phyloP scores from a whole-genome alignment of 257 asterid species.

The Capsicum chinense region DNA sequence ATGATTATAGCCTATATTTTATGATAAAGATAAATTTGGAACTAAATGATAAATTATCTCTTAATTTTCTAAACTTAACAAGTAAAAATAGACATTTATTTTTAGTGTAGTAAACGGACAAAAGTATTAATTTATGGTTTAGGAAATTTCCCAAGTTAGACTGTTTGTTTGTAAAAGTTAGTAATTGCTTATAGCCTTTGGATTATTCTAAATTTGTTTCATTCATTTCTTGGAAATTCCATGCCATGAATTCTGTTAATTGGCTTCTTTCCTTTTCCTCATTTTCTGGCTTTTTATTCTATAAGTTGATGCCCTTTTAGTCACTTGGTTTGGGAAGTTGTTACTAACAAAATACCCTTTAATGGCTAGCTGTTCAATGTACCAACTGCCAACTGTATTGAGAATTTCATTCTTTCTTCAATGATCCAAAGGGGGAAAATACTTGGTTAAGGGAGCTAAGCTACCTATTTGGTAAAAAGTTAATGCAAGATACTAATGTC shows the following conservation, averaged over 20 bases:
- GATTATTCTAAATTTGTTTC: constrained; percentile 19
- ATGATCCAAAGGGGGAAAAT: constrained; percentile 27
- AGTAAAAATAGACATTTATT: no score
- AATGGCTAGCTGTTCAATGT: constrained; percentile 9
- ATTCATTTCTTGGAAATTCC: neutral
- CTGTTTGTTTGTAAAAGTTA: constrained; percentile 10
- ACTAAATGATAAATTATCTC: no score
- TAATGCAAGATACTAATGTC: neutral
- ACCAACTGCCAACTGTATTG: constrained; percentile 19
- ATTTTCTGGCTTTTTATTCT: constrained; percentile 27
- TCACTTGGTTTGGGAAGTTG: constrained; percentile 15
- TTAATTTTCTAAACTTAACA: no score
- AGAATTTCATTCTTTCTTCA: constrained; percentile 19
- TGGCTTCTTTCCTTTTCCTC: constrained; percentile 11
- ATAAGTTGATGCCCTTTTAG: neutral
- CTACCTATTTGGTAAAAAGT: constrained; percentile 10
- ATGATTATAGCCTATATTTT: no score
- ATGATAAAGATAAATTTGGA: no score
- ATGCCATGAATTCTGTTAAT: neutral
- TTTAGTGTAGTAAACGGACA: no score
- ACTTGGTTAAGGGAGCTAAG: constrained; percentile 23
- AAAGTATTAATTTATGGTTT: neutral
- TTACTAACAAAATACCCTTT: constrained; percentile 18
- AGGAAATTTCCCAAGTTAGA: constrained; percentile 30
- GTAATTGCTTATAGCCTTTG: neutral